Evolutionary conservation across 179 eudicot species (phyloP).

Genomic region (Beta corolliflora): DNA sequence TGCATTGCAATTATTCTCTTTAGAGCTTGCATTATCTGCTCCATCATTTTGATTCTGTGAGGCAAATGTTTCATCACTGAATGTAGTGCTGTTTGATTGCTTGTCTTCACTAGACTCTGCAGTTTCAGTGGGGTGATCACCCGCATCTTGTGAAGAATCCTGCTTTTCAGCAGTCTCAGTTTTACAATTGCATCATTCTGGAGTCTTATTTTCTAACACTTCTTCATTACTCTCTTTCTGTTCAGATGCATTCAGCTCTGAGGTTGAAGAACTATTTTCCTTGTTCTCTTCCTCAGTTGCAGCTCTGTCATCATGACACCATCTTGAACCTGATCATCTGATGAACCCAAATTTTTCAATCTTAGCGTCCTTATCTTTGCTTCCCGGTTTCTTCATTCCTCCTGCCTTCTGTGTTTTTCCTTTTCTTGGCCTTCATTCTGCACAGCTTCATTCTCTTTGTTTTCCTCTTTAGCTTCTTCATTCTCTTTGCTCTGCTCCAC

Average conservation of each 20-base stretch:
- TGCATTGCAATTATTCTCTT: constrained; percentile 29
- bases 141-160: background rate
- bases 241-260: constrained; percentile 25
- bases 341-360: constrained; percentile 30
- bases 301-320: constrained; percentile 34
- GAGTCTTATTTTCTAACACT: constrained; percentile 12
- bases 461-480: constrained; percentile 27
- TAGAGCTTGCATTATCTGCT: constrained; percentile 11
- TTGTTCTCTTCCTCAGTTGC: constrained; percentile 32
- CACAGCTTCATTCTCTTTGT: constrained; percentile 28
- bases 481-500: constrained; percentile 30
- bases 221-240: constrained; percentile 36
- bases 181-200: constrained; percentile 1
- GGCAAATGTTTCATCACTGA: constrained; percentile 35
- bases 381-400: constrained; percentile 32
- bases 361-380: constrained; percentile 17
- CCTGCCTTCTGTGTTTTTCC: constrained; percentile 23
- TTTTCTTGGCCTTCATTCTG: constrained; percentile 24
- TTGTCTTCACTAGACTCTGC: constrained; percentile 41
- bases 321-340: constrained; percentile 42
- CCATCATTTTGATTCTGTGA: constrained; percentile 34
- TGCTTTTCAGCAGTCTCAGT: constrained; percentile 21
- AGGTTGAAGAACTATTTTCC: constrained; percentile 36
- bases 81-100: constrained; percentile 32
- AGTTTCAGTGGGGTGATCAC: constrained; percentile 18